phyloP scores from a whole-genome alignment of 2,329 filamentous ascomycete species.

The Neophaeococcomyces mojaviensis region DNA sequence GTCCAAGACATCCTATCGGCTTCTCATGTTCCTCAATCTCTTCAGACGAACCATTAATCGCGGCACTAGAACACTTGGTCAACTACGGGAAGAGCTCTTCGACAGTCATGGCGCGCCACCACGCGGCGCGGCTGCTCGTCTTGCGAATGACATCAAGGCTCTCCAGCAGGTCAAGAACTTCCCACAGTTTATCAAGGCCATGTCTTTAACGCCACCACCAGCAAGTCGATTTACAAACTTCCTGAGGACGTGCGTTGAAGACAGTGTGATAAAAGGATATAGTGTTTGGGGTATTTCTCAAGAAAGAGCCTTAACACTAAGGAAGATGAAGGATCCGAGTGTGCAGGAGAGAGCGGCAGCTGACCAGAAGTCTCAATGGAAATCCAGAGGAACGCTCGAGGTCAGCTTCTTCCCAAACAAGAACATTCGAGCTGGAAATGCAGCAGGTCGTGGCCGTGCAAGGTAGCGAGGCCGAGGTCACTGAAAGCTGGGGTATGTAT shows the following conservation, averaged over 20 bases:
- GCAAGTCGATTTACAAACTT: slow-evolving; percentile 9
- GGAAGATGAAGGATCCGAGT: background rate
- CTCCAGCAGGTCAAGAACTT: slow-evolving; percentile 39
- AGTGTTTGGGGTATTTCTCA: slow-evolving; percentile 6
- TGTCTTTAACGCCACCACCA: slow-evolving; percentile 28
- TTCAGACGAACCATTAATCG: slow-evolving; percentile 41
- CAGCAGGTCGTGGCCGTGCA: too few species aligned
- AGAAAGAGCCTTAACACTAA: background rate
- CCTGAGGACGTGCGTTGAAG: slow-evolving; percentile 9
- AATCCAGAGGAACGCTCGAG: background rate
- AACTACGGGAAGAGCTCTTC: slow-evolving; percentile 42
- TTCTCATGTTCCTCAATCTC: slow-evolving; percentile 48
- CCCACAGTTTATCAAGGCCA: slow-evolving; percentile 35
- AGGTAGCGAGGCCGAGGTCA: too few species aligned
- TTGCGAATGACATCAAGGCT: slow-evolving; percentile 38
- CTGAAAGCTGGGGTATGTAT: too few species aligned
- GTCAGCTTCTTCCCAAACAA: background rate
- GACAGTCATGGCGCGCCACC: slow-evolving; percentile 41
- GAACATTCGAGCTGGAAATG: too few species aligned
- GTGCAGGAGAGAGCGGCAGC: background rate
- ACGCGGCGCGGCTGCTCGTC: slow-evolving; percentile 30
- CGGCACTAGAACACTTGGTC: slow-evolving; percentile 22
- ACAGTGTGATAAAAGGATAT: slow-evolving; percentile 4
- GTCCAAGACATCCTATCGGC: slow-evolving; percentile 41
- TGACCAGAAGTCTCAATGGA: background rate